phyloP scores from a whole-genome alignment of 78 protist species.

The slime mould (Dictyostelium discoideum) region DNA sequence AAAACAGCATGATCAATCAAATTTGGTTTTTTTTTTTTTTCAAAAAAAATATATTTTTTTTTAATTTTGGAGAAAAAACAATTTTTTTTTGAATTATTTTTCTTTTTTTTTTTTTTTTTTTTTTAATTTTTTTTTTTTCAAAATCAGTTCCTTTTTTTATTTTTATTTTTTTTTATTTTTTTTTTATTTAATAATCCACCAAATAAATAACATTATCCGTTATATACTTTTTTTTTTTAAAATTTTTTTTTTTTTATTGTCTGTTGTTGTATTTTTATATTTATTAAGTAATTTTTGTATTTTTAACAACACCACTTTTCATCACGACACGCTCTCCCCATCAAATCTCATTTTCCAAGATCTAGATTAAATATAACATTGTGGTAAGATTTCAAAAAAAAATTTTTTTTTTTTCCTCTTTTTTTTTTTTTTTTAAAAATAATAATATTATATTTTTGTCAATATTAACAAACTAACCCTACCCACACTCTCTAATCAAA shows the following conservation, averaged over 20 bases:
- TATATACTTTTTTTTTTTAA: neutral
- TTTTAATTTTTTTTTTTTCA: neutral
- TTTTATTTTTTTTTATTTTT: neutral
- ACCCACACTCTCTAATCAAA: no score
- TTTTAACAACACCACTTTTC: neutral
- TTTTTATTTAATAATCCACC: neutral
- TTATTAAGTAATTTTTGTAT: neutral
- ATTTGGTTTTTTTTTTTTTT: no score
- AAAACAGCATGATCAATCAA: no score
- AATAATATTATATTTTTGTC: neutral
- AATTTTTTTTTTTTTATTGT: no score
- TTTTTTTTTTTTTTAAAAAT: no score
- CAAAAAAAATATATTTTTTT: neutral
- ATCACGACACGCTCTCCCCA: neutral
- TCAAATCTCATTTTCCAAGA: neutral
- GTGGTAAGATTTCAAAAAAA: neutral
- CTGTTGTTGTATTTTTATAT: neutral
- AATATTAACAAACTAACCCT: no score
- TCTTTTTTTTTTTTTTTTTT: neutral
- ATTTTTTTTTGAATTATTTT: neutral
- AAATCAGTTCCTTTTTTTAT: neutral
- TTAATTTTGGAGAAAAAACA: neutral
- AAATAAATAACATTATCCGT: neutral
- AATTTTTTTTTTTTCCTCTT: no score
- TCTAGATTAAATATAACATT: neutral